Evolutionary conservation across 495 filamentous ascomycete species (phyloP), one percentile per base, ranked within the genome.

Genomic region (Daldinia grandis): DNA sequence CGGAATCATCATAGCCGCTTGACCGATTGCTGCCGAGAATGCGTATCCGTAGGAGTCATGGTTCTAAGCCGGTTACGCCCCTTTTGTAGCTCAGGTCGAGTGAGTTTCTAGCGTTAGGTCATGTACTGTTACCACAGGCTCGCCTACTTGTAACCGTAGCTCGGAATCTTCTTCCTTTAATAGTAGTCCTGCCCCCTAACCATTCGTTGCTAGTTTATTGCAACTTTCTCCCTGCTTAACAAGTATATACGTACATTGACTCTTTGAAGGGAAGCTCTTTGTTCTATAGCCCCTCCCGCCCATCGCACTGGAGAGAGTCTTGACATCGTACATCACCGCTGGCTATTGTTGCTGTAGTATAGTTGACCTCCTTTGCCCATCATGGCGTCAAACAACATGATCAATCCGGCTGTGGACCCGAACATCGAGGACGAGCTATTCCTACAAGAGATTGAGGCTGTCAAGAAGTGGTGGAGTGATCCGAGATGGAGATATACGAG

Each of bases 381-480:
- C 64, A 87, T 87, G 85, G 84, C 85, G 58, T 77, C 82, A 58
- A 85, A 82, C 78, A 87, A 84, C 73, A 87, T 87, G 85, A 62
- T 79, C 56, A 84, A 81, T 68, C 62, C 79, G 62, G 81, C 81
- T 55, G 80, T 84, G 71, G 82, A 88, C 71, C 80, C 91, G 71
- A 87, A 91, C 68, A 82, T 84, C 62, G 95, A 98, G 81, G 92
- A 98, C 75, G 85, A 91, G 73, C 79, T 88, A 62, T 98, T 89
- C 81, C 81, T 86, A 75, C 86, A 88, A 47, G 95, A 99, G 74
- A 92, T 98, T 64, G 86, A 89, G 73, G 90, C 89, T 64, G 91
- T 98, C 62, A 91, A 98, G 85, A 81, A 90, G 79, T 99, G 95
- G 95, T 99, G 95, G 95, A 87, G 85, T 21, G 92, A 95, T 69